Conservation (phyloP, 768 basidiomycete genomes). For the Rhizopogon vesiculosus region DNA sequence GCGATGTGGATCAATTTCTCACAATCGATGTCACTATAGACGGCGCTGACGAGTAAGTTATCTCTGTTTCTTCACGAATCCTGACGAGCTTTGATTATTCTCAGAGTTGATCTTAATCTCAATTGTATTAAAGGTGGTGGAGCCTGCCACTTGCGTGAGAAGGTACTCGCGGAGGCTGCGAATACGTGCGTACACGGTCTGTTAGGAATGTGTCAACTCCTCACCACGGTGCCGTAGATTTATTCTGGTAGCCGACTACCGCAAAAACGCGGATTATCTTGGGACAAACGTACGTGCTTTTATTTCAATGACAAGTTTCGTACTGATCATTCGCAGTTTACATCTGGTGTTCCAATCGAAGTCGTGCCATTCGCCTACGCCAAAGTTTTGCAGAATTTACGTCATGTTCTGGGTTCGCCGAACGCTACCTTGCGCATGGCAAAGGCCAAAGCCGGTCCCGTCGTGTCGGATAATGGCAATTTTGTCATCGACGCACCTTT, state of each 20-base stretch:
- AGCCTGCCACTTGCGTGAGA: slow-evolving; percentile 94
- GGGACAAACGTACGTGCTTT: slow-evolving; percentile 68
- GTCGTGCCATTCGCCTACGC: slow-evolving; percentile 96
- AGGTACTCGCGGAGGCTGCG: slow-evolving; percentile 96
- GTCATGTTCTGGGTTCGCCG: slow-evolving; percentile 54
- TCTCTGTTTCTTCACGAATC: not conserved
- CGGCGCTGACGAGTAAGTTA: slow-evolving; percentile 88
- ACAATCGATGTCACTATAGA: slow-evolving; percentile 95
- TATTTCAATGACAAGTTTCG: not conserved
- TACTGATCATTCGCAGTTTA: slow-evolving; percentile 47
- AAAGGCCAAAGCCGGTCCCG: slow-evolving; percentile 88
- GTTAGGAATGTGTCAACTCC: not conserved
- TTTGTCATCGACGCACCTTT: slow-evolving; percentile 98
- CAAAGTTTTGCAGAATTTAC: slow-evolving; percentile 73
- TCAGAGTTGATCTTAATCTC: slow-evolving; percentile 77
- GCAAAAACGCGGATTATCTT: slow-evolving; percentile 83
- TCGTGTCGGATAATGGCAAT: slow-evolving; percentile 96
- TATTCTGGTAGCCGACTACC: slow-evolving; percentile 90
- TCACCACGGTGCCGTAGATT: slow-evolving; percentile 44
- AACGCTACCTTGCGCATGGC: slow-evolving; percentile 89
- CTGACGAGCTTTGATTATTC: not conserved
- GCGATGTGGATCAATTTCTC: slow-evolving; percentile 87
- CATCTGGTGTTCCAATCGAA: slow-evolving; percentile 90
- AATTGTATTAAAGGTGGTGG: slow-evolving; percentile 98
- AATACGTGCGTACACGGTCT: slow-evolving; percentile 46